Evolutionary conservation across 164 flowering plant genomes (phyloP).

Genomic region (Aristolochia fimbriata): DNA sequence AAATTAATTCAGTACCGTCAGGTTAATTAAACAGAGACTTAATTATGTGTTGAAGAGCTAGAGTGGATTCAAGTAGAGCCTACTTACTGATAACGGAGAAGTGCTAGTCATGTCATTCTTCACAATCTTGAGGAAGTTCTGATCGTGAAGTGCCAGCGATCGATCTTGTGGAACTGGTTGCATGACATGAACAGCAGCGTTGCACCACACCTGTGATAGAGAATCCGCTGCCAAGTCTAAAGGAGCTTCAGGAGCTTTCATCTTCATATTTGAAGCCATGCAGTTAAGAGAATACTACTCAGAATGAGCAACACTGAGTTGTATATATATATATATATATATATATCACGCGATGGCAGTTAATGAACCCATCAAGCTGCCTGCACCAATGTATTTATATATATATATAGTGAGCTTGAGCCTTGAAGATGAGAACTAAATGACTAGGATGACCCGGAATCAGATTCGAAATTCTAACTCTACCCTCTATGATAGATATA

Average conservation of each 20-base stretch:
- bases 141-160: constrained; percentile 31
- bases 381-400: no score
- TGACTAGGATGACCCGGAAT: constrained; percentile 3
- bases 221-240: constrained; percentile 84
- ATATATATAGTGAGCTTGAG: background rate
- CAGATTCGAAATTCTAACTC: no score
- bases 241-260: constrained; percentile 46
- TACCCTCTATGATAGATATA: no score
- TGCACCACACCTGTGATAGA: constrained; percentile 79
- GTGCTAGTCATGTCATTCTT: constrained; percentile 18
- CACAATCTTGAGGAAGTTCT: constrained; percentile 20
- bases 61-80: background rate
- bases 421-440: background rate
- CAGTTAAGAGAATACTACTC: background rate
- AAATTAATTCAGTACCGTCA: no score
- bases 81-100: constrained; percentile 30
- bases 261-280: constrained; percentile 35
- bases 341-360: no score
- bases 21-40: no score
- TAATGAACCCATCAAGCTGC: no score
- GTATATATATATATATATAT: no score
- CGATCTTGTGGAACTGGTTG: constrained; percentile 38
- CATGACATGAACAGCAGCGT: constrained; percentile 65
- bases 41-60: no score
- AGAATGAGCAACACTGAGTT: no score